Base-by-base conservation (phyloP, 2,329 filamentous ascomycete species). In the Penicillium polonicum region DNA sequence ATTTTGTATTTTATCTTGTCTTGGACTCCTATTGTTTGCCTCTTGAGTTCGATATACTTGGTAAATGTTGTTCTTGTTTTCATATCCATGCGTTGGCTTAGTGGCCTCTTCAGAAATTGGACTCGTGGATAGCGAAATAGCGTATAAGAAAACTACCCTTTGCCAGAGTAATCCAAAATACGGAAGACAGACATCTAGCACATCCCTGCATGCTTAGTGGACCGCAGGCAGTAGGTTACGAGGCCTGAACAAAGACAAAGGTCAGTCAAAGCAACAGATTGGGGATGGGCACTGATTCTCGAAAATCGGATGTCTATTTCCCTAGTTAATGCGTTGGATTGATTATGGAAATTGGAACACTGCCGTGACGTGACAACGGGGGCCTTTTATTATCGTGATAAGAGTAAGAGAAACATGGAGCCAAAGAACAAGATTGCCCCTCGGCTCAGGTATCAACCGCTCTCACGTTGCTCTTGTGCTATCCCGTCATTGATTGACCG, bases 311-410 rank as follows among this genome's bases (percentile, higher is more conserved):
- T 4, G 13, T 39, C n/a, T 21, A 10, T 12, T 15, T 44, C 19
- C 6, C 19, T 44, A 8, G 21, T 51, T 33, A 38, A 42, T 38
- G 6, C 15, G 10, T 38, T 36, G 23, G 39, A 43, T 43, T 38
- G 2, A 52, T 36, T 12, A 29, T 42, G 48, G 19, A 51, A 36
- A 35, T 44, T 52, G 42, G 38, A 41, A 55, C n/a, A 54, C 33
- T 58, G 43, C 33, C 60, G 58, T 63, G 65, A 60, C 62, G 58
- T 61, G 62, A 66, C 59, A 60, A 63, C 52, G 55, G 53, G 58
- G 52, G 53, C 31, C 58, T 66, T 66, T 59, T 67, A 67, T 67
- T 66, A 65, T 67, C 65, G 48, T 66, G 64, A 66, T 63, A 63
- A 58, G 49, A 61, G 52, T 65, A 61, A 50, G 59, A 64, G 49